Evolutionary conservation across 495 filamentous ascomycete species (phyloP).

Genomic region (Podospora anserina): DNA sequence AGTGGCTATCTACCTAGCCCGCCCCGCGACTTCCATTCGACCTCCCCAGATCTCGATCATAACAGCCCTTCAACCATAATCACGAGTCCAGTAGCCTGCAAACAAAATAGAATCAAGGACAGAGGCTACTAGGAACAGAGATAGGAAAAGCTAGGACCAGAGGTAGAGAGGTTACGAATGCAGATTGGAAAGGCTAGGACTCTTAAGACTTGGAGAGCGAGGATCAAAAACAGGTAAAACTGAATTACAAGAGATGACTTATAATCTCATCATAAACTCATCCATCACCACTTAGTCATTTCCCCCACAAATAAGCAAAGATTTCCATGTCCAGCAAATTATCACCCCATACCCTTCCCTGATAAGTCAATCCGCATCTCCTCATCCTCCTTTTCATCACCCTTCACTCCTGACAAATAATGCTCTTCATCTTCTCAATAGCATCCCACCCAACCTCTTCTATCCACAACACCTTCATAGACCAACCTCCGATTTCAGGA

Average conservation of each 20-base stretch:
- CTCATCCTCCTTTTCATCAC: neutral
- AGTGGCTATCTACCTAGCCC: too few relatives aligned
- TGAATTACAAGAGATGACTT: neutral
- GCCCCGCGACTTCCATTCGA: too few relatives aligned
- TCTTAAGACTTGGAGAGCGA: too few relatives aligned
- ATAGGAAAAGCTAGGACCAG: too few relatives aligned
- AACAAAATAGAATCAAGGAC: too few relatives aligned
- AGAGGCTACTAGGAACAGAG: too few relatives aligned
- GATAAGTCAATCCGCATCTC: neutral
- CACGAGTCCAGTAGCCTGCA: too few relatives aligned
- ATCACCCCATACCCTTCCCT: neutral
- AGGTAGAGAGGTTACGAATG: too few relatives aligned
- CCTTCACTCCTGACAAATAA: slow-evolving; percentile 20
- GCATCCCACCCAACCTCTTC: slow-evolving; percentile 53
- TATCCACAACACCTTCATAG: slow-evolving; percentile 51
- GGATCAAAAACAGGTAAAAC: too few relatives aligned
- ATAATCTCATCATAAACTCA: neutral
- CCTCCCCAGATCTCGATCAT: too few relatives aligned
- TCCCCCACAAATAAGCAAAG: neutral
- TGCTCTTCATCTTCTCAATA: slow-evolving; percentile 38
- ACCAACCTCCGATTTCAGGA: slow-evolving; percentile 35
- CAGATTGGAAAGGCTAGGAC: too few relatives aligned
- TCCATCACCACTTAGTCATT: neutral
- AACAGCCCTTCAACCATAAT: too few relatives aligned
- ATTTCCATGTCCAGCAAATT: neutral